Base-by-base conservation (phyloP, 495 filamentous ascomycete species). In the Choiromyces venosus region DNA sequence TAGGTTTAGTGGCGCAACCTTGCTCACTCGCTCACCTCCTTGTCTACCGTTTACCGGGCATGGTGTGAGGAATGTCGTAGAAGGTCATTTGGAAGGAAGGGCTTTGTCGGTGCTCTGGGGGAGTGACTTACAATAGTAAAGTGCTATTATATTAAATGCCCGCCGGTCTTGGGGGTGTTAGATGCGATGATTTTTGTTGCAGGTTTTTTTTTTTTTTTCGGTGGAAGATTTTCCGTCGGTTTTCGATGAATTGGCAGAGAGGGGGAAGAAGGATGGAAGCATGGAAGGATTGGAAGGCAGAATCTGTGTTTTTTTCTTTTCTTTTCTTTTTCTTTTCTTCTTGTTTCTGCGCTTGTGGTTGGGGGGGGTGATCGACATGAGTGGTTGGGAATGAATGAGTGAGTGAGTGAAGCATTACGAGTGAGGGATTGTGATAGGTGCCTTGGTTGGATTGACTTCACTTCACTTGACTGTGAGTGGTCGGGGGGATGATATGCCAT, bases 171-270 rank as follows among this genome's bases (percentile, higher is more conserved):
- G n/a, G n/a, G n/a, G n/a, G n/a, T n/a, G n/a, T n/a, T n/a, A n/a
- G n/a, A n/a, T n/a, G n/a, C n/a, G n/a, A n/a, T n/a, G n/a, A n/a
- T 74, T 76, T 16, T 71, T 72, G 68, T 69, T 74, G 40, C 35
- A 70, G 21, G 68, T 39, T 71, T 39, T 52, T 14, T 21, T 29
- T 68, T 40, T 16, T 72, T 68, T 69, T 40, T 36, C 39, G 36
- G 66, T 68, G 38, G 74, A 5, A 9, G 44, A 52, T 52, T 9
- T 25, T 52, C 21, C 21, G 44, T 52, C 44, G 21, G 44, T 9
- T n/a, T 52, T 52, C 5, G 44, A 52, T 56, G 8, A 25, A 56
- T 25, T 10, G 1, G 46, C n/a, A 14, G 52, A 1, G 52, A n/a
- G 52, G 52, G 52, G 52, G 3, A 33, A 29, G 42, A 56, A 3